Evolutionary conservation across 805 yeast genomes (phyloP), one percentile per base, ranked within the genome.

Genomic region (Wickerhamomyces chaumierensis): DNA sequence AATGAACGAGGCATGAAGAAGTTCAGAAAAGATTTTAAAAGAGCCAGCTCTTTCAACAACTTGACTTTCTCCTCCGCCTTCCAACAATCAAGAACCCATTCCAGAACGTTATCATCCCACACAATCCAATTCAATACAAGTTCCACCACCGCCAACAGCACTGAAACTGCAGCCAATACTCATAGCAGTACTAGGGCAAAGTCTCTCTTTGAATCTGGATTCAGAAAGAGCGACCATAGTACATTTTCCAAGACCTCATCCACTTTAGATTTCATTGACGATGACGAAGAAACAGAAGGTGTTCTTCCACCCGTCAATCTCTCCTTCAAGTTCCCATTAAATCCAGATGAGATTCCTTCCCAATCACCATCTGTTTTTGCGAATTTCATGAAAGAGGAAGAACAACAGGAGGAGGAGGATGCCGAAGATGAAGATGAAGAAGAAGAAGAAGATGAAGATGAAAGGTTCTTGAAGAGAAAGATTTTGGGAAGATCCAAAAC

Each of bases 1-100:
- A 69, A 81, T 47, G 80, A 74, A 49, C 62, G 65, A 8, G 77
- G 74, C 47, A 52, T 76, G 64, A 61, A 64, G 41, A 60, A 66
- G 47, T 76, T 77, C 53, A 68, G 76, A 45, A 57, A 59, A 34
- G 68, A 66, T 43, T 58, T 65, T 35, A 65, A 62, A 40, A 55
- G 56, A 45, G 65, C 59, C 9, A 58, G 61, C 15, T 63, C 70
- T 3, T 49, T 56, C 39, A 55, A 57, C 37, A 47, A 47, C 28
- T 36, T 54, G 36, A 44, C 52, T 33, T 47, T 42, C 31, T 42
- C 50, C 31, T 51, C 52, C 32, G 47, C 49, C 3, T 33, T 42
- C 17, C 39, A 43, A 20, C 27, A 36, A 11, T 35, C 40, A 34
- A 33, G 42, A 27, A n/a, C 44, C n/a, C 39, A 16, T 14, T 9